Percentiles rank a stretch among this genome's conserved stretches.
phyloP scores from a whole-genome alignment of 2,329 filamentous ascomycete genomes.

The Neofusicoccum sp. region DNA sequence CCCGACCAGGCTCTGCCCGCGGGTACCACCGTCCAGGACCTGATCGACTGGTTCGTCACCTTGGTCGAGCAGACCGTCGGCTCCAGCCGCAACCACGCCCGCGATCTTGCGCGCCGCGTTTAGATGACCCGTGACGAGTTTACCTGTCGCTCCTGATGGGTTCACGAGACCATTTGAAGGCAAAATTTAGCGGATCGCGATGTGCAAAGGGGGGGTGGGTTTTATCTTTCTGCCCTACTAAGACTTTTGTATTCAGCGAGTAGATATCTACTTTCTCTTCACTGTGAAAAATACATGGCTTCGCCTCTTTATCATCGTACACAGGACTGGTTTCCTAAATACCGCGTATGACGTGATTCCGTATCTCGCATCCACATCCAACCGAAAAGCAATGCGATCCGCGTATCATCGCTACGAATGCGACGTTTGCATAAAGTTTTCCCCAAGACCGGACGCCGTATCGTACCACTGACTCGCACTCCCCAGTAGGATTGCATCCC shows the following conservation, averaged over 20 bases:
- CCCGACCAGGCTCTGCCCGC: neutral
- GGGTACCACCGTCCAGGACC: constrained; percentile 15
- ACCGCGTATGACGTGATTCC: too few relatives aligned
- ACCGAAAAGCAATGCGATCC: too few relatives aligned
- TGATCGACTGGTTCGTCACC: constrained; percentile 13
- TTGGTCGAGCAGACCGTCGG: constrained; percentile 75
- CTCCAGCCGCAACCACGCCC: constrained; percentile 69
- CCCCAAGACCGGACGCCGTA: too few relatives aligned
- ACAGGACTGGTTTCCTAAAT: too few relatives aligned
- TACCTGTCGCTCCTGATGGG: neutral
- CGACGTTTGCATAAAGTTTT: too few relatives aligned
- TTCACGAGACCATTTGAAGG: neutral
- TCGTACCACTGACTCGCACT: too few relatives aligned
- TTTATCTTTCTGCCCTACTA: neutral
- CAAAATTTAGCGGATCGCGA: neutral
- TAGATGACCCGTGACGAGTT: neutral
- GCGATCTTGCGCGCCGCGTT: constrained; percentile 64
- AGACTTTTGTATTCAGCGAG: neutral
- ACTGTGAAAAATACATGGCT: constrained; percentile 12
- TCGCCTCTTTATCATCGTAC: neutral
- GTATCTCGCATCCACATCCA: too few relatives aligned
- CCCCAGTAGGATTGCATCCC: too few relatives aligned
- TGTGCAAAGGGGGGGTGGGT: neutral
- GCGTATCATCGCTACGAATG: too few relatives aligned
- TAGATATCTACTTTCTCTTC: neutral